Percentiles rank a stretch among this genome's conserved stretches.
phyloP scores from a whole-genome alignment of 208 protist species.

The Trypanosoma brucei region DNA sequence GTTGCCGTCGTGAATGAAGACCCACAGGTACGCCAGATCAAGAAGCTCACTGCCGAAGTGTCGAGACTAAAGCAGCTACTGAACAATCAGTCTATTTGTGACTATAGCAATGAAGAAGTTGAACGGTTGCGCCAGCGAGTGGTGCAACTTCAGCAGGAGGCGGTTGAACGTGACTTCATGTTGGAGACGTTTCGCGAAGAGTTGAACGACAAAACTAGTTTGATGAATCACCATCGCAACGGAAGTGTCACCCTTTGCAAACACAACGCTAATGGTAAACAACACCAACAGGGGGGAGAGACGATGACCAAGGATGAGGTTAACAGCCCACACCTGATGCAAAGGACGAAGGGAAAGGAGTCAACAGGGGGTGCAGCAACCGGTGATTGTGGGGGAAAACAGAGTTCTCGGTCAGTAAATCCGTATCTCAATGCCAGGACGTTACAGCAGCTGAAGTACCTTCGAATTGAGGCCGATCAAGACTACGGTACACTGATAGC shows the following conservation, averaged over 20 bases:
- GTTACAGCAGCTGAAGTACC: conserved; percentile 11
- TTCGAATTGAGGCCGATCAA: conserved; percentile 7
- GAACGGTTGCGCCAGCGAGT: conserved; percentile 17
- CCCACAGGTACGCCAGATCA: conserved; percentile 78
- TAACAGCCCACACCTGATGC: too few species aligned
- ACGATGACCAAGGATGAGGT: too few species aligned
- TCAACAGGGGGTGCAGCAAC: background rate
- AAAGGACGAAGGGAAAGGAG: background rate
- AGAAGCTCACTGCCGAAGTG: conserved; percentile 63
- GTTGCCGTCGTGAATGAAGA: conserved; percentile 90
- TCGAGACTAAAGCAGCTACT: conserved; percentile 54
- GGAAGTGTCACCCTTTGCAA: too few species aligned
- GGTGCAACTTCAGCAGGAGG: conserved; percentile 16
- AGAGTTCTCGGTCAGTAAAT: background rate
- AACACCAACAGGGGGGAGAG: too few species aligned
- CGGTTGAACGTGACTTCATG: conserved; percentile 13
- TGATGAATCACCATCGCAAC: too few species aligned
- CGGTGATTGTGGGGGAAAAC: background rate
- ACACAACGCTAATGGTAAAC: too few species aligned
- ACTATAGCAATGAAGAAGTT: conserved; percentile 12
- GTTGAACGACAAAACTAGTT: conserved; percentile 7
- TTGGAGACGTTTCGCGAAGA: conserved; percentile 13
- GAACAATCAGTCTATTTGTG: conserved; percentile 30
- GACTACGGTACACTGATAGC: conserved; percentile 9
- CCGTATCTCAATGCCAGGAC: conserved; percentile 3